A percentile compares a stretch with the other conserved stretches of the same genome.
phyloP scores from a whole-genome alignment of 176 grass and related monocot species.

The Miscanthus lutarioriparius region DNA sequence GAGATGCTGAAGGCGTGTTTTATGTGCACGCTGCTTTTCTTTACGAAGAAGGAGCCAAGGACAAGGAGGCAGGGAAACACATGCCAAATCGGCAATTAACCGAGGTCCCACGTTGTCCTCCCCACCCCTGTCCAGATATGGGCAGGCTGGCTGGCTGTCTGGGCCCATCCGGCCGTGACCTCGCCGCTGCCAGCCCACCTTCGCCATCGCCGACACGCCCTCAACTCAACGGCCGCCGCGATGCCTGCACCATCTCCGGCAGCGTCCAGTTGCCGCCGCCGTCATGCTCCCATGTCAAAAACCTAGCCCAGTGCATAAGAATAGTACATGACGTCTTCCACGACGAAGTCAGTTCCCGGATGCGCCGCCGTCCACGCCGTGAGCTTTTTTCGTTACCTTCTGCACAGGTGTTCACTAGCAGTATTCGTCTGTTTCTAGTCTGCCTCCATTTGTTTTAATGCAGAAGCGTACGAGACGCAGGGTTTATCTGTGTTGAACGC shows the following conservation, averaged over 20 bases:
- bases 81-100: constrained; percentile 24
- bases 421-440: not conserved
- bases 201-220: not conserved
- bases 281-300: not conserved
- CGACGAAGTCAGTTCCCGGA: not conserved
- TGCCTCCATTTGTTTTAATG: not conserved
- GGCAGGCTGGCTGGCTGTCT: not conserved
- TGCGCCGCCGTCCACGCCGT: not conserved
- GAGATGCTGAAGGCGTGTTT: not conserved
- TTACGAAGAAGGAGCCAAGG: not conserved
- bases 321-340: not conserved
- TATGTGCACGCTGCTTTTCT: too few species aligned
- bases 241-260: not conserved
- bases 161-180: not conserved
- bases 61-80: not conserved
- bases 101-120: constrained; percentile 1
- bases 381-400: not conserved
- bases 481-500: not conserved
- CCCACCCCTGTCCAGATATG: not conserved
- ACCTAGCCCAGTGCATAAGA: too few species aligned
- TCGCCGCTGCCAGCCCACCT: not conserved
- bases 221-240: not conserved
- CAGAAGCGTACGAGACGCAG: not conserved
- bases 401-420: not conserved
- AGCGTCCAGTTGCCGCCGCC: not conserved